Evolutionary conservation across 2,329 filamentous ascomycete genomes (phyloP).

Genomic region (Cytospora chrysosperma): DNA sequence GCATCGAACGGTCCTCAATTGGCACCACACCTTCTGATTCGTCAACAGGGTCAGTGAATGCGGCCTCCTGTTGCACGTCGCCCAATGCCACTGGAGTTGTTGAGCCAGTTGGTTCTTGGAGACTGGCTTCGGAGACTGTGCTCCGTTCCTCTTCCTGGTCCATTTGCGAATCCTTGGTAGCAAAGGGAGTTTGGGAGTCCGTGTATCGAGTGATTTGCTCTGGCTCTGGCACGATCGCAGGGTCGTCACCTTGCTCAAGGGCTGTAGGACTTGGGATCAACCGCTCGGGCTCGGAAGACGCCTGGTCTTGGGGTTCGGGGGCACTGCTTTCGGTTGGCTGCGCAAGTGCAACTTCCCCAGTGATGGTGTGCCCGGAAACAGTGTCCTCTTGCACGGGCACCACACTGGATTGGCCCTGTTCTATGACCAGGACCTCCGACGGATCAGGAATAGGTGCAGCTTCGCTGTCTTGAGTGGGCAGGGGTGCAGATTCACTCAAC

Average conservation of each 20-base stretch:
- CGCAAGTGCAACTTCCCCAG: background rate
- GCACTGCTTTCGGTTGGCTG: background rate
- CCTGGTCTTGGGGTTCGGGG: background rate
- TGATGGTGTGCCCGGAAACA: background rate
- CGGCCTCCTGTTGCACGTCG: background rate
- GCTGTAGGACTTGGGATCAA: background rate
- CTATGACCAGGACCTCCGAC: background rate
- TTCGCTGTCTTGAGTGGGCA: background rate
- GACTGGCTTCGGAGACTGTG: background rate
- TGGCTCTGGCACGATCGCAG: background rate
- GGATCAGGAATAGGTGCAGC: background rate
- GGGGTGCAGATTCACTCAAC: background rate
- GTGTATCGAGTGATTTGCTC: background rate
- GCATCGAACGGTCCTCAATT: background rate
- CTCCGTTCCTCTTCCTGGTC: constrained; percentile 5
- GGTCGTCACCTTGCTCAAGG: background rate
- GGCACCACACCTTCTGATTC: background rate
- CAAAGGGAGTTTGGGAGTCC: background rate
- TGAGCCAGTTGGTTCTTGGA: background rate
- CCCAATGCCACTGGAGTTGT: background rate
- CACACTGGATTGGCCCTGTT: background rate
- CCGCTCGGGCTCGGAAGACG: background rate
- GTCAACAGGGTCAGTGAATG: background rate
- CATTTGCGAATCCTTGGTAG: constrained; percentile 1
- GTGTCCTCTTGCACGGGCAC: background rate